Evolutionary conservation across 1,139 yeast genomes (phyloP), one percentile per base, ranked within the genome.

Genomic region (Entelexis paramagnoliae): DNA sequence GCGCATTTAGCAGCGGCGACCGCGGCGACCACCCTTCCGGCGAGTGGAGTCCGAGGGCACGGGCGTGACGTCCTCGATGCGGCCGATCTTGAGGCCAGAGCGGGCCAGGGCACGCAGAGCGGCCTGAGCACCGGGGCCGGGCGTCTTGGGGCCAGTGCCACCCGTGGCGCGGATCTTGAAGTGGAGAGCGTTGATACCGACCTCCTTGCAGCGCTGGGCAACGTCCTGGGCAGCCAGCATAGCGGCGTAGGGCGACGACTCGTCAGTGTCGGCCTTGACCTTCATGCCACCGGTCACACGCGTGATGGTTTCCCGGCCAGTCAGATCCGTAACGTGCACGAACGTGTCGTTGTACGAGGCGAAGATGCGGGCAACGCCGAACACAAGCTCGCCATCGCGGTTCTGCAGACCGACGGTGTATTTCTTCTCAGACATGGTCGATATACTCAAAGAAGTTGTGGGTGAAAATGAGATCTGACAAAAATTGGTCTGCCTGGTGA

Each of bases 11-110:
- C 89, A 85, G 85, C 99, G 88, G 84, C 98, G 91, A 89, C 99
- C 99, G 84, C 99, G 89, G 83, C 98, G 93, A 86, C 99, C 99
- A 87, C 98, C 98, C 94, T 93, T 93, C 86, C 95, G 87, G 84
- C 99, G 93, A 76, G 98, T 93, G 71, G 97, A 89, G 78, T 93
- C 99, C 66, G 98, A 91, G 75, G 99, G 99, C 71, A 93, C 91
- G 76, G 98, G 98, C 68, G 99, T 93, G 66, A 93, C 98, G 76
- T 93, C 99, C 81, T 93, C 98, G 68, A 93, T 93, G 80, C 99
- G 89, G 71, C 99, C 99, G 67, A 93, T 91, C 83, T 95, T 88
- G 78, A 93, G 82, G 74, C 99, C 99, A 64, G 97, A 88, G 83
- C 99, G 89, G 71, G 99, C 99, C 72, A 93, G 80, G 71, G 99